These are phyloP conservation scores for Teratosphaeria epicoccoides DNA, from an alignment of 2,329 filamentous ascomycete species.

Conservation along the genomic window DNA sequence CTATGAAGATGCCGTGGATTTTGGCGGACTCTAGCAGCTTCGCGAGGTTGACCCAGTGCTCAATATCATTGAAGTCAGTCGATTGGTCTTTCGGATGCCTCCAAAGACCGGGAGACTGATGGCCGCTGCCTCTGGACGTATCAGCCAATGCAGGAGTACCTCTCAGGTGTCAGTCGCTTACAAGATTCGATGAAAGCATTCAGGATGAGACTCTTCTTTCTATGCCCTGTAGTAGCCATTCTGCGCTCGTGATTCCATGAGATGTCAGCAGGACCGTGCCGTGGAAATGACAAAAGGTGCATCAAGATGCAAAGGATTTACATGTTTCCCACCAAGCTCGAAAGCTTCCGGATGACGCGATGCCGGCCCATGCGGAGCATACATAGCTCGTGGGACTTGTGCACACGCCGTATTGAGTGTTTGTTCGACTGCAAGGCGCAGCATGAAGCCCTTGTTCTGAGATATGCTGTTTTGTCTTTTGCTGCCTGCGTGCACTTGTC, in stretches of 20 bases:
- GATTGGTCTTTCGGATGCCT: constrained; percentile 55
- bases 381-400: not conserved
- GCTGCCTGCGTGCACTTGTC: not conserved
- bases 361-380: not conserved
- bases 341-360: not conserved
- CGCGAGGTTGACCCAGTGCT: constrained; percentile 52
- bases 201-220: constrained; percentile 31
- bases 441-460: too few relatives aligned
- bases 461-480: not conserved
- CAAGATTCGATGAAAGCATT: constrained; percentile 36
- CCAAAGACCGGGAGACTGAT: constrained; percentile 50
- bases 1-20: constrained; percentile 58
- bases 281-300: not conserved
- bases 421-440: not conserved
- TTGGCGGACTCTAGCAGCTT: constrained; percentile 50
- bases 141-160: not conserved
- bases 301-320: too few relatives aligned
- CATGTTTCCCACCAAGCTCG: not conserved
- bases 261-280: not conserved
- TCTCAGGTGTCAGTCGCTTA: constrained; percentile 1
- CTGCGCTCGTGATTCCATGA: not conserved
- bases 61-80: constrained; percentile 48
- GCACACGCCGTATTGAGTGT: not conserved
- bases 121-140: constrained; percentile 33
- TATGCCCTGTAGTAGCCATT: not conserved